Evolutionary conservation across 495 filamentous ascomycete species (phyloP).

Genomic region (Lepraria neglecta): DNA sequence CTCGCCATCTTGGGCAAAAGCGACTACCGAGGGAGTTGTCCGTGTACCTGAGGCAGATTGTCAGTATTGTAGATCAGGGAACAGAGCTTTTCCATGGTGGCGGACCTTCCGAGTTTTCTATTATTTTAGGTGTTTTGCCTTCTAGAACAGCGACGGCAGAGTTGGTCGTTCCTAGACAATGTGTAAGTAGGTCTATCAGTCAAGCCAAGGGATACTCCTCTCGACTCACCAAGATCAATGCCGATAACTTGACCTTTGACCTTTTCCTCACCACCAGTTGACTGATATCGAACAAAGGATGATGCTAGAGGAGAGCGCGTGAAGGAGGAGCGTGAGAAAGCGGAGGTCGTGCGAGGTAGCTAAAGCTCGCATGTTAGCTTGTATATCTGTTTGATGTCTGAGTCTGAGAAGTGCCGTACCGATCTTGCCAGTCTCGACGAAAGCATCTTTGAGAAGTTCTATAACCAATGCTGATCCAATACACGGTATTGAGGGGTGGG

Average conservation of each 20-base stretch:
- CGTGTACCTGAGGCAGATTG: constrained; percentile 60
- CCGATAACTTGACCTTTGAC: constrained; percentile 95
- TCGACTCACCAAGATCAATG: constrained; percentile 87
- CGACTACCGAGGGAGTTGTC: constrained; percentile 95
- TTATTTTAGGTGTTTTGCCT: constrained; percentile 89
- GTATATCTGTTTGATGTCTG: constrained; percentile 25
- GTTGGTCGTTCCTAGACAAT: constrained; percentile 78
- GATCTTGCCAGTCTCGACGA: constrained; percentile 53
- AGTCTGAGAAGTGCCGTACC: constrained; percentile 47
- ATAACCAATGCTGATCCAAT: constrained; percentile 19
- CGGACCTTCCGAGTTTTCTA: constrained; percentile 93
- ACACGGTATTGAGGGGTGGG: constrained; percentile 24
- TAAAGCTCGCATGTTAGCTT: constrained; percentile 36
- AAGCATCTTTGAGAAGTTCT: constrained; percentile 44
- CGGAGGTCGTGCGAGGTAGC: constrained; percentile 60
- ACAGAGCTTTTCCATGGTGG: constrained; percentile 15
- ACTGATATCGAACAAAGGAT: constrained; percentile 25
- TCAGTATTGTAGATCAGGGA: constrained; percentile 6
- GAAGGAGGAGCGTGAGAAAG: constrained; percentile 35
- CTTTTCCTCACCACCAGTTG: constrained; percentile 74
- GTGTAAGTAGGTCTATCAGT: constrained; percentile 13
- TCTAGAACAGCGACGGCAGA: constrained; percentile 97
- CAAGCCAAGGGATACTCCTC: neutral
- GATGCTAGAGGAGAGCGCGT: constrained; percentile 23
- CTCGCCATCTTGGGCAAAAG: constrained; percentile 95